phyloP scores from a whole-genome alignment of 2,329 filamentous ascomycete genomes.

The Fusarium irregulare region DNA sequence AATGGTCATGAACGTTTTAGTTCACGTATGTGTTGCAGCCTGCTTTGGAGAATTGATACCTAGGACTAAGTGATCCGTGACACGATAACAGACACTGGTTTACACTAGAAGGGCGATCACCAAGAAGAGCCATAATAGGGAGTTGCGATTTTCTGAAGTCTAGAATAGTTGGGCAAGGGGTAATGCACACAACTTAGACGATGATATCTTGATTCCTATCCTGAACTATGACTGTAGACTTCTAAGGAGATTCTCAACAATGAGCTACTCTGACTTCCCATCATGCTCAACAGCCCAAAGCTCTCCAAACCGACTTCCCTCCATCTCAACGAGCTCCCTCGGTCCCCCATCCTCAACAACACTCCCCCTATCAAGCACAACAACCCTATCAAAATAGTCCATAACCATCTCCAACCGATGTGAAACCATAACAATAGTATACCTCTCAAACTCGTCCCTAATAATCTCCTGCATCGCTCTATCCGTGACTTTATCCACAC shows the following conservation, averaged over 20 bases:
- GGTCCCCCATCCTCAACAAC: slow-evolving; percentile 55
- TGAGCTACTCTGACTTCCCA: slow-evolving; percentile 1
- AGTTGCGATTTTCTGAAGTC: not conserved
- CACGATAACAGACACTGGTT: too few relatives aligned
- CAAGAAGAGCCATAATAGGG: too few relatives aligned
- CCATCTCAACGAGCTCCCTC: slow-evolving; percentile 37
- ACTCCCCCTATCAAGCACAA: slow-evolving; percentile 61
- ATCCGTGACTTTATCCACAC: slow-evolving; percentile 57
- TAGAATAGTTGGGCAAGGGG: too few relatives aligned
- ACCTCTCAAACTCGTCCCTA: slow-evolving; percentile 52
- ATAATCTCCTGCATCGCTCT: slow-evolving; percentile 57
- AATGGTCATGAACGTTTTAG: not conserved
- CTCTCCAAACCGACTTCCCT: slow-evolving; percentile 48
- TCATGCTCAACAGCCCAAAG: slow-evolving; percentile 47
- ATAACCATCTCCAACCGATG: slow-evolving; percentile 63
- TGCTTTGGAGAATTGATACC: not conserved
- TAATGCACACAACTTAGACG: too few relatives aligned
- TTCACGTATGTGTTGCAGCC: not conserved
- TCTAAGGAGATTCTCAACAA: too few relatives aligned
- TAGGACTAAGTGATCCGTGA: not conserved
- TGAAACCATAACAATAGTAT: slow-evolving; percentile 66
- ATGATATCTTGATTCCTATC: not conserved
- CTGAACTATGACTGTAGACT: too few relatives aligned
- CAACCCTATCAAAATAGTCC: slow-evolving; percentile 61
- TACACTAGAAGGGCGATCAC: too few relatives aligned